phyloP scores from a whole-genome alignment of 2,329 filamentous ascomycete genomes.

The Periconia sp. region DNA sequence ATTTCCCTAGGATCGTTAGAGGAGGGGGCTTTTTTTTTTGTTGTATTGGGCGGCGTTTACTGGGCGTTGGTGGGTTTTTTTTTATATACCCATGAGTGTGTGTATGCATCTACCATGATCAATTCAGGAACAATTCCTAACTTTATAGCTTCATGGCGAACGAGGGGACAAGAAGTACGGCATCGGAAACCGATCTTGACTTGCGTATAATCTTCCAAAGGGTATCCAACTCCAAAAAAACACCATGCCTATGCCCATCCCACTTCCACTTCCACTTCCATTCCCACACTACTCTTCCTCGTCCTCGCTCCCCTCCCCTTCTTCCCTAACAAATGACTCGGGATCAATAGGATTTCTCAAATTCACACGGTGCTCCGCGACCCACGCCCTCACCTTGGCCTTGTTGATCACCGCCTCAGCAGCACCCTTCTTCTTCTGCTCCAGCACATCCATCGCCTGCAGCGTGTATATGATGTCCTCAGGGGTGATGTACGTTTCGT shows the following conservation, averaged over 20 bases:
- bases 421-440: constrained; percentile 58
- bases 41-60: not conserved
- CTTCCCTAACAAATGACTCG: constrained; percentile 75
- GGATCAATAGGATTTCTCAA: constrained; percentile 73
- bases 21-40: not conserved
- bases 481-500: constrained; percentile 79
- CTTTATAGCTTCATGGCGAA: too few relatives aligned
- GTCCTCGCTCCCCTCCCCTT: constrained; percentile 50
- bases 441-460: constrained; percentile 77
- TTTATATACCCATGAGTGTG: too few relatives aligned
- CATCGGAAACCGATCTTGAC: too few relatives aligned
- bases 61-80: too few relatives aligned
- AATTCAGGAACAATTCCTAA: too few relatives aligned
- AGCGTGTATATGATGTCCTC: constrained; percentile 84
- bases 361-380: constrained; percentile 65
- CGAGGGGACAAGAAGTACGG: too few relatives aligned
- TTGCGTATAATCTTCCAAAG: too few relatives aligned
- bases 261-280: too few relatives aligned
- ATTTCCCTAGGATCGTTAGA: too few relatives aligned
- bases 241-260: not conserved
- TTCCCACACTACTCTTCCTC: constrained; percentile 24
- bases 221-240: constrained; percentile 12
- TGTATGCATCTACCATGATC: too few relatives aligned
- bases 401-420: constrained; percentile 61
- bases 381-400: constrained; percentile 70